Evolutionary conservation across 192 early-diverging fungal species (phyloP).

Genomic region (Jimgerdemannia lactiflua): DNA sequence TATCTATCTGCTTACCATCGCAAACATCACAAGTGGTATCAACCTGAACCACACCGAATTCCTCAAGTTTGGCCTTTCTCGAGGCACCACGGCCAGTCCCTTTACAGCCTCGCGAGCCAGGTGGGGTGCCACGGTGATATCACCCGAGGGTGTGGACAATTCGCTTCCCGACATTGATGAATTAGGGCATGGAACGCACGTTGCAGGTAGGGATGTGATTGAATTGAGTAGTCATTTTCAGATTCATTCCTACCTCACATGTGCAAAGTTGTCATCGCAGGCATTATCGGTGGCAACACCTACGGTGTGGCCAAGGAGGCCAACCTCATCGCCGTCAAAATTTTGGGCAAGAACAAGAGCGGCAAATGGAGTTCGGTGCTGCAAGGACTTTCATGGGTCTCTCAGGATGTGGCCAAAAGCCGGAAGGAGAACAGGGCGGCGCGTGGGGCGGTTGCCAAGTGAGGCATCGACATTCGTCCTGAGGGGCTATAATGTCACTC

Average conservation of each 20-base stretch:
- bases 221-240: slow-evolving; percentile 35
- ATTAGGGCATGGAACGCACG: neutral
- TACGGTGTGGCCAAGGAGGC: slow-evolving; percentile 62
- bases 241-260: slow-evolving; percentile 36
- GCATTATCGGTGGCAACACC: slow-evolving; percentile 41
- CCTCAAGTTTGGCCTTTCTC: neutral
- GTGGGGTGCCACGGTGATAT: neutral
- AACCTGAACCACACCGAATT: neutral
- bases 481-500: too few species aligned
- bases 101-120: neutral
- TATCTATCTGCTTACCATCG: too few species aligned
- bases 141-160: neutral
- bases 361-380: slow-evolving; percentile 45
- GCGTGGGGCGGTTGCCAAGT: slow-evolving; percentile 33
- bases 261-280: slow-evolving; percentile 32
- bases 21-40: neutral
- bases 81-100: neutral
- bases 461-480: neutral
- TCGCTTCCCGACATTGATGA: neutral
- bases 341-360: slow-evolving; percentile 42
- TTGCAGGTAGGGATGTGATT: neutral
- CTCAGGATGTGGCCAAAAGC: slow-evolving; percentile 29
- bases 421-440: slow-evolving; percentile 14
- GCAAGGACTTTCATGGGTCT: slow-evolving; percentile 48
- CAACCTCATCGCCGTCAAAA: slow-evolving; percentile 50